Base-by-base conservation (phyloP, 2,329 filamentous ascomycete species). In the Fusarium albosuccineum region DNA sequence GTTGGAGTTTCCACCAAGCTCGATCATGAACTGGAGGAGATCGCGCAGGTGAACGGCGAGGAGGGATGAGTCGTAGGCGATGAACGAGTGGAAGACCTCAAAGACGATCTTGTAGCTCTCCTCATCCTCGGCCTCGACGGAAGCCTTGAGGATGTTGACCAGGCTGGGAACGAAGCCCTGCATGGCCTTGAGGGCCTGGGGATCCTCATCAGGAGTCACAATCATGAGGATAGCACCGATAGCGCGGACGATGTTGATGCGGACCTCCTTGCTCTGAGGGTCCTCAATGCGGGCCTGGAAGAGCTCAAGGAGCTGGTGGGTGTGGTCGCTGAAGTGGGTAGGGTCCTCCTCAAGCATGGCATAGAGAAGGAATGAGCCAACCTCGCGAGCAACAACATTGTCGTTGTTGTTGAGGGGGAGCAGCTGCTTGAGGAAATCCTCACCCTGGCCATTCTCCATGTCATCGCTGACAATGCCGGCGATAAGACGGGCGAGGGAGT, bases 1-100 rank as follows among this genome's bases (percentile, higher is more conserved):
- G 39, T 91, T 85, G 44, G 86, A 91, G 80, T 97, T 92, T 72
- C 87, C 86, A 46, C 92, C 88, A 56, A 99, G 86, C 62, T 96
- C 91, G 74, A 97, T 91, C 93, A 98, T 98, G 84, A 98, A 97
- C 71, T 92, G 88, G 63, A 97, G 86, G 9, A 99, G 87, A 74
- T 97, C 93, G 77, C 91, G 93, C 75, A 99, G 93, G 82, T 97
- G 94, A 57, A 88, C 85, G 69, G 91, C 92, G 53, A 98, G 84
- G 51, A 98, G 87, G 46, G 92, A 88, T 30, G 93, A 91, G 77
- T 97, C 95, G 78, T 93, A 97, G 67, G 92, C 92, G 55, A 99
- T 87, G 74, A 97, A 90, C 51, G 93, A 96, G 83, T 98, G 96
- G 87, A 98, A 97, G 70, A 97, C 94, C 78, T 98, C 96, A 73